Base-by-base conservation (phyloP, 2,329 filamentous ascomycete species). In the Fusarium chaquense region DNA sequence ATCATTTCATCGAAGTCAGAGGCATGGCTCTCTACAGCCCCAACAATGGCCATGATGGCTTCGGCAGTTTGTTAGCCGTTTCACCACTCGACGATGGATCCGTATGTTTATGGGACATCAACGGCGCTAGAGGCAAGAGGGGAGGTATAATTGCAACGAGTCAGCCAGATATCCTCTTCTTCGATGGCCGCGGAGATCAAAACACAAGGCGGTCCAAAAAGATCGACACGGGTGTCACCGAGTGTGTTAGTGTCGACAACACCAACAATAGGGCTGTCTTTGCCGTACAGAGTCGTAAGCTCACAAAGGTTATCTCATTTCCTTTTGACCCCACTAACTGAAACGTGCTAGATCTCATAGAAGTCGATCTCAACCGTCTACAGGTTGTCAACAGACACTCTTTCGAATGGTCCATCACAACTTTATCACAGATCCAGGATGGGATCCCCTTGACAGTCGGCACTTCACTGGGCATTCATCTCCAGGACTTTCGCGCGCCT, bases 61-160 rank as follows among this genome's bases (percentile, higher is more conserved):
- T 73, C 18, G 81, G 80, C 32, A 81, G 80, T 5, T 67, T 85
- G 65, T 83, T 90, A 56, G 89, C 93, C 0, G 85, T 97, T 18
- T 90, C 91, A 1, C 93, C 94, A 3, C 82, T 97, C 10, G 93
- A 97, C 61, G 93, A 98, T 76, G 94, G 94, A 0, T 93, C 92
- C 53, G 86, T 98, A n/a, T 93, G 91, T 72, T 80, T 97, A 9
- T 98, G 94, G 94, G 92, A 97, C 75, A 82, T 93, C 52, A 88
- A 86, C 57, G 86, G 86, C 2, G 86, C 84, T 32, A 81, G 81
- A 49, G 80, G 79, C 7, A 83, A 77, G 67, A 86, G 85, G 69
- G 91, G 92, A 3, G 86, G 83, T 4, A 87, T 96, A 33, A 70
- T 92, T 13, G 89, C 87, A 1, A 86, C 86, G 65, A 96, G 91